Base-by-base conservation (phyloP, 2,329 filamentous ascomycete genomes). In the Coleophoma cylindrospora region DNA sequence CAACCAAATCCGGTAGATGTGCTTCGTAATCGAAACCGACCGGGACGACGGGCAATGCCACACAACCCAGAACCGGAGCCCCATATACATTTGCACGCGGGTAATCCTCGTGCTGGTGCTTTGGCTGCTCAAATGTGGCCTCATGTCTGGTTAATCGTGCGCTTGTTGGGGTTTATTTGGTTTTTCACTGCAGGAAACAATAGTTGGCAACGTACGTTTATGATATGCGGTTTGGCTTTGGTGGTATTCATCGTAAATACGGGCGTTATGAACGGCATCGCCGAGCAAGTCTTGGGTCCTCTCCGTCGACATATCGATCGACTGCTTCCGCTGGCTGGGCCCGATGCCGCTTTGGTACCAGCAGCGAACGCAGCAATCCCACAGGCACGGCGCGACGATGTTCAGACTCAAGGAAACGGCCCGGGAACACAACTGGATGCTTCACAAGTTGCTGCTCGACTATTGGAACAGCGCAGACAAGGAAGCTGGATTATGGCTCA, bases 71-170 rank as follows among this genome's bases (percentile, higher is more conserved):
- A 51, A 34, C 47, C 45, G 12, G 45, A 49, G n/a, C 47, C 50
- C 8, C 51, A 48, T n/a, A 46, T 50, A 40, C 46, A 38, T 38
- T 33, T 47, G 40, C 47, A 57, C 10, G 64, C 63, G 27, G 61
- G 50, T 2, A 64, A 64, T 49, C 59, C 62, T 34, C 55, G 53
- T 34, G 60, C 60, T n/a, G 63, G 58, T 14, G 60, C 61, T 13
- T 10, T 65, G 15, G 59, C 56, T 48, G 55, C 58, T 17, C 60
- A 61, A 47, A 34, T 80, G n/a, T 79, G 77, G 70, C 80, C 80
- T n/a, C 76, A 84, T 47, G 61, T 86, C 27, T 86, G 81, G 82
- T 70, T 85, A 47, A 57, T 84, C 1, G 67, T 81, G 34, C 75
- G 82, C 8, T 66, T 86, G 9, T 69, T 73, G 11, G 65, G 80